Conservation (phyloP, 2,329 filamentous ascomycete species). For the Curvularia hawaiiensis region DNA sequence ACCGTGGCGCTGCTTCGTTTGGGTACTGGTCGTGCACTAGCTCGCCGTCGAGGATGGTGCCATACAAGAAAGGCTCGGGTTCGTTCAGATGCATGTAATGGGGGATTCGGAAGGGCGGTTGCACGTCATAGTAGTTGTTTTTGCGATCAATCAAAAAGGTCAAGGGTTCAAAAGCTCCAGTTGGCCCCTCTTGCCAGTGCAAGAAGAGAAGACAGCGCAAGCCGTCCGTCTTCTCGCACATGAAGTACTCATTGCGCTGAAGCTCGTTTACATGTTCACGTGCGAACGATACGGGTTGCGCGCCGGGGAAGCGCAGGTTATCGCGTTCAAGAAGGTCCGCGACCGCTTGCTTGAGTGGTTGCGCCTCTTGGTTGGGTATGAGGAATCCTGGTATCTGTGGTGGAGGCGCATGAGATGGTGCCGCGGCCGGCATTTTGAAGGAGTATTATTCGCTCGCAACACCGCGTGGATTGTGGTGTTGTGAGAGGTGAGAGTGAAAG, state of each 20-base stretch:
- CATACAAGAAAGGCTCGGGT: slow-evolving; percentile 69
- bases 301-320: slow-evolving; percentile 76
- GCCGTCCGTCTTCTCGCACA: slow-evolving; percentile 98
- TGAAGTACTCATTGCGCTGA: slow-evolving; percentile 84
- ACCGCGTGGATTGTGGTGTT: not conserved
- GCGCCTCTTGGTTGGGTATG: slow-evolving; percentile 28
- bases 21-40: slow-evolving; percentile 79
- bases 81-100: slow-evolving; percentile 63
- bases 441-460: not conserved
- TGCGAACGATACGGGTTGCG: slow-evolving; percentile 93
- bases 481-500: not conserved
- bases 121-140: slow-evolving; percentile 93
- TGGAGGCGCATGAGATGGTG: slow-evolving; percentile 31
- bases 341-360: slow-evolving; percentile 72
- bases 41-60: slow-evolving; percentile 90
- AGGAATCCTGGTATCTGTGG: slow-evolving; percentile 45
- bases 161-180: slow-evolving; percentile 46
- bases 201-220: slow-evolving; percentile 95
- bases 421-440: slow-evolving; percentile 27
- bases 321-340: slow-evolving; percentile 74
- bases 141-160: slow-evolving; percentile 97
- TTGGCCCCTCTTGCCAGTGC: slow-evolving; percentile 62
- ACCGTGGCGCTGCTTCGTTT: slow-evolving; percentile 66
- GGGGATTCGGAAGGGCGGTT: slow-evolving; percentile 78
- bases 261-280: slow-evolving; percentile 83